phyloP scores from a whole-genome alignment of 1,284 basidiomycete species.

The Apiotrichum gracile region DNA sequence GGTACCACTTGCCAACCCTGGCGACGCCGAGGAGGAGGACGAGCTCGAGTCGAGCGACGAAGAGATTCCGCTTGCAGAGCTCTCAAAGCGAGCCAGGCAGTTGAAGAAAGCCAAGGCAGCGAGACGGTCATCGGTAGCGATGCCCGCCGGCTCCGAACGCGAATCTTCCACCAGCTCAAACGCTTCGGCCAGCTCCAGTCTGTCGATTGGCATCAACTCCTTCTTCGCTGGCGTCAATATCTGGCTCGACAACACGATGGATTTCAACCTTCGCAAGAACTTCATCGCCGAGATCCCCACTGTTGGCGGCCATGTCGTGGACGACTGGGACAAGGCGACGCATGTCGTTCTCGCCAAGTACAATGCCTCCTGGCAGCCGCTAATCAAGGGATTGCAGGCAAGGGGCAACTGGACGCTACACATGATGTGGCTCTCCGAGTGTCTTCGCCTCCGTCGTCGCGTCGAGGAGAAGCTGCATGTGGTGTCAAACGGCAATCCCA shows the following conservation, averaged over 20 bases:
- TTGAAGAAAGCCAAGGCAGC: no score
- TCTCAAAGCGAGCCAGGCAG: no score
- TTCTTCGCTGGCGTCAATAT: neutral
- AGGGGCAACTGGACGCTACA: neutral
- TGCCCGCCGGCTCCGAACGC: no score
- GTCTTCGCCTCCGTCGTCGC: neutral
- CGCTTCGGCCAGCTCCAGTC: no score
- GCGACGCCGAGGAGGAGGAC: no score
- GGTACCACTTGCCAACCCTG: no score
- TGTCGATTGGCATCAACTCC: no score
- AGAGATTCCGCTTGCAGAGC: no score
- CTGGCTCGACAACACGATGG: neutral
- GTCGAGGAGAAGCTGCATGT: neutral
- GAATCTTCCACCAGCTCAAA: no score
- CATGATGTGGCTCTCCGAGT: neutral
- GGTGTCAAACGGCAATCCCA: neutral
- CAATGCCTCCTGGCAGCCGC: neutral
- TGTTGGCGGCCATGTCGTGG: neutral
- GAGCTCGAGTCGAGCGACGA: no score
- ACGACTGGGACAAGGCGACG: neutral
- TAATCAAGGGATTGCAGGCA: neutral
- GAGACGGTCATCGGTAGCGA: no score
- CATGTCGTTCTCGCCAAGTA: neutral
- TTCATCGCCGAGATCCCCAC: neutral
- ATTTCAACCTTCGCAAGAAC: neutral